phyloP scores from a whole-genome alignment of 2,329 filamentous ascomycete species.

The Aspergillus brunneoviolaceus region DNA sequence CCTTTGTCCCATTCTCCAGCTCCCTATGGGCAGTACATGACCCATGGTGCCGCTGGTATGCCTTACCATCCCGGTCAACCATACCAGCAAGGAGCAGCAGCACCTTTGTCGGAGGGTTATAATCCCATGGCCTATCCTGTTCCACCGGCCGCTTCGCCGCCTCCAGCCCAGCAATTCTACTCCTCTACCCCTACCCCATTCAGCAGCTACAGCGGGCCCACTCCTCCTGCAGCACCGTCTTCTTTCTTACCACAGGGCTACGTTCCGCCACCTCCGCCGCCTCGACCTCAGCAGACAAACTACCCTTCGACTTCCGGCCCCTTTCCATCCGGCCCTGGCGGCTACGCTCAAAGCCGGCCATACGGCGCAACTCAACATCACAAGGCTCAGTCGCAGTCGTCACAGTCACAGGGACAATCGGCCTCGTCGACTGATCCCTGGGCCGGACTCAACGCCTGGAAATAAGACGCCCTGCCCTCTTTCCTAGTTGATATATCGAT shows the following conservation, averaged over 20 bases:
- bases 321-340: slow-evolving; percentile 55
- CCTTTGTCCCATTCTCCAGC: slow-evolving; percentile 38
- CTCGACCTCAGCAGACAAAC: slow-evolving; percentile 56
- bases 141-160: slow-evolving; percentile 42
- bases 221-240: slow-evolving; percentile 38
- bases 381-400: slow-evolving; percentile 38
- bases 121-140: slow-evolving; percentile 54
- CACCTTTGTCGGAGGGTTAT: slow-evolving; percentile 46
- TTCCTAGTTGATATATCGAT: not conserved
- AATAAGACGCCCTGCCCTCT: slow-evolving; percentile 42
- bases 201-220: slow-evolving; percentile 35
- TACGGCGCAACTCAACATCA: slow-evolving; percentile 39
- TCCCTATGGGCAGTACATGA: slow-evolving; percentile 38
- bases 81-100: slow-evolving; percentile 45
- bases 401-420: slow-evolving; percentile 20
- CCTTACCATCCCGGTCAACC: slow-evolving; percentile 32
- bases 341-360: slow-evolving; percentile 54
- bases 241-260: slow-evolving; percentile 61
- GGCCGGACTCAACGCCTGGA: slow-evolving; percentile 70
- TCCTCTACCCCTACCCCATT: slow-evolving; percentile 36
- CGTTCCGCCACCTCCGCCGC: slow-evolving; percentile 66
- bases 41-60: slow-evolving; percentile 21
- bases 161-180: slow-evolving; percentile 44
- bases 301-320: slow-evolving; percentile 50
- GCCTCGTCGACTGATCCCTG: slow-evolving; percentile 58